These are phyloP conservation scores for Ophiocordyceps camponoti-leonardi DNA, from an alignment of 2,329 filamentous ascomycete species.

Conservation along the genomic window DNA sequence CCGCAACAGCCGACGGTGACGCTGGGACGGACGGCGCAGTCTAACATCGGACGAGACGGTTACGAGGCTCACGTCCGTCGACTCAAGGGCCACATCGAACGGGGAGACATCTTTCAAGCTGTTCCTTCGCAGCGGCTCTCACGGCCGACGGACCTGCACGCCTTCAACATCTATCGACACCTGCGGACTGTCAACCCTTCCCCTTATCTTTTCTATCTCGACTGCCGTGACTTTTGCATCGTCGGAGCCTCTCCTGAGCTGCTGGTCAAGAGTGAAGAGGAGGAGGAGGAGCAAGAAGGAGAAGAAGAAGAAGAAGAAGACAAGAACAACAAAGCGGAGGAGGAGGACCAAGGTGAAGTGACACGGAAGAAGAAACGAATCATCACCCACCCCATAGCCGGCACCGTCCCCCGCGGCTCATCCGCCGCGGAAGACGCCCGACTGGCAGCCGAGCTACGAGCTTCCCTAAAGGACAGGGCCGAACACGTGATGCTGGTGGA, in stretches of 20 bases:
- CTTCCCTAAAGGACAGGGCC: slow-evolving; percentile 76
- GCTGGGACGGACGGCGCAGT: slow-evolving; percentile 63
- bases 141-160: slow-evolving; percentile 76
- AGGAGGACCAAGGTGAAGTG: slow-evolving; percentile 20
- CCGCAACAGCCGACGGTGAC: slow-evolving; percentile 60
- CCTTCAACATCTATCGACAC: slow-evolving; percentile 96
- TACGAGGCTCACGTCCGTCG: slow-evolving; percentile 80
- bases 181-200: slow-evolving; percentile 95
- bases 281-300: no score
- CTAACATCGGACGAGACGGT: slow-evolving; percentile 76
- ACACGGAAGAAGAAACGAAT: slow-evolving; percentile 31
- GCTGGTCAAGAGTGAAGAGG: slow-evolving; percentile 65
- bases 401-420: slow-evolving; percentile 76
- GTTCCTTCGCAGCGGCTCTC: slow-evolving; percentile 90
- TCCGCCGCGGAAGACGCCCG: slow-evolving; percentile 65
- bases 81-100: slow-evolving; percentile 79
- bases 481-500: slow-evolving; percentile 98
- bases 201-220: slow-evolving; percentile 91
- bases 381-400: slow-evolving; percentile 93
- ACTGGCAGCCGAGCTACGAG: slow-evolving; percentile 60
- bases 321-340: no score
- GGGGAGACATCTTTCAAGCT: slow-evolving; percentile 92
- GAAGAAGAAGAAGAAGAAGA: no score
- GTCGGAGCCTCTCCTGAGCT: slow-evolving; percentile 91
- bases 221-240: slow-evolving; percentile 84